Conservation (phyloP, 2,329 filamentous ascomycete genomes). For the Monilinia polystroma region DNA sequence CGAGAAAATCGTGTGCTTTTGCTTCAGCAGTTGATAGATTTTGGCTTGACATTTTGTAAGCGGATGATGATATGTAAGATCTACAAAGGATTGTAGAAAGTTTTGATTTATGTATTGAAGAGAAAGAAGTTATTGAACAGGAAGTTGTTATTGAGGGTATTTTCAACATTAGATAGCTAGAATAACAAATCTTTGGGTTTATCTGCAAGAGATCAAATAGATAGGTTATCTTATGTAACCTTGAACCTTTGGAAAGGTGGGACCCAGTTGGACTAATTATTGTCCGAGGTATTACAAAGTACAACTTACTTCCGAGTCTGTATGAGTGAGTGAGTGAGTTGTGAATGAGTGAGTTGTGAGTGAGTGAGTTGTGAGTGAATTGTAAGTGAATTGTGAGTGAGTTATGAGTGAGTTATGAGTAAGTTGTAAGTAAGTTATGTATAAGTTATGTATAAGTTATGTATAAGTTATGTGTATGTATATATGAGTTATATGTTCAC, state of each 20-base stretch:
- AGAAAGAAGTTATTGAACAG: background rate
- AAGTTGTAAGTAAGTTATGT: too few species aligned
- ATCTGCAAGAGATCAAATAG: background rate
- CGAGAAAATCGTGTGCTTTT: slow-evolving; percentile 69
- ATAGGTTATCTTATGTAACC: too few species aligned
- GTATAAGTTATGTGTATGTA: too few species aligned
- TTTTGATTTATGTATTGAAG: background rate
- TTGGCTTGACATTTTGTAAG: slow-evolving; percentile 34
- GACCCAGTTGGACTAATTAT: background rate
- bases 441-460: too few species aligned
- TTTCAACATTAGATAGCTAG: slow-evolving; percentile 11
- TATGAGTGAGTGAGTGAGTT: too few species aligned
- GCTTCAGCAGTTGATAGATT: slow-evolving; percentile 34
- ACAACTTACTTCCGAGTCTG: too few species aligned
- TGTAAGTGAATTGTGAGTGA: too few species aligned
- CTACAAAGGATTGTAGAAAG: background rate
- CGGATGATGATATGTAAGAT: slow-evolving; percentile 11
- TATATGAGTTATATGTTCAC: background rate
- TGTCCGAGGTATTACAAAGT: background rate
- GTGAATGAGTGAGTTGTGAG: too few species aligned
- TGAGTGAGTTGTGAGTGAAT: too few species aligned
- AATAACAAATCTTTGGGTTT: background rate
- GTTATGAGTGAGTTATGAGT: too few species aligned
- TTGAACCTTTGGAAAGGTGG: background rate
- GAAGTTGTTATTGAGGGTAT: slow-evolving; percentile 9